These are phyloP conservation scores for Candida incommunis DNA, from an alignment of 805 yeast genomes.

Conservation along the genomic window DNA sequence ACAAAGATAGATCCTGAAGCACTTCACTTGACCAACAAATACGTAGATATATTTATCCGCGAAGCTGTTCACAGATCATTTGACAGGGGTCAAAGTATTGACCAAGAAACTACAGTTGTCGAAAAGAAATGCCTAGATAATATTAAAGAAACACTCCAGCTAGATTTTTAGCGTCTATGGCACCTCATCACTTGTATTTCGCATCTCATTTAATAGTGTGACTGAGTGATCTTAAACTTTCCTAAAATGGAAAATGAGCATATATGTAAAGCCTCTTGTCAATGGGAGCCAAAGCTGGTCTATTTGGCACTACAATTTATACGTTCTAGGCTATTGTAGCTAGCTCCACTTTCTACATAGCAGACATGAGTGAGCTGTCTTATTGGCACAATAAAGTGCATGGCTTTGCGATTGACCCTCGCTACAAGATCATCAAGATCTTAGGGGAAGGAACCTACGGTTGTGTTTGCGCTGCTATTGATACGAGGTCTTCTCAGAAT, in stretches of 20 bases:
- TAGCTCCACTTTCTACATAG: too few species aligned
- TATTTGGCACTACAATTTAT: too few species aligned
- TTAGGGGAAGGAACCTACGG: slow-evolving; percentile 85
- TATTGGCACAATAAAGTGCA: background rate
- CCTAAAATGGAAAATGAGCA: too few species aligned
- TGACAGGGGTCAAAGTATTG: background rate
- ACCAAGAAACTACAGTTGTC: background rate
- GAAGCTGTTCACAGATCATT: background rate
- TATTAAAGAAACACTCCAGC: background rate
- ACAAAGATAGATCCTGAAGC: background rate
- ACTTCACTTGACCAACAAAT: background rate
- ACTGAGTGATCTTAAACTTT: too few species aligned
- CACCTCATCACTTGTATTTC: too few species aligned
- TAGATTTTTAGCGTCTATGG: background rate
- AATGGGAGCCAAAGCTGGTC: too few species aligned
- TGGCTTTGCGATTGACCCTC: slow-evolving; percentile 41
- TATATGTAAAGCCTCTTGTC: too few species aligned
- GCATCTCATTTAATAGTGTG: too few species aligned
- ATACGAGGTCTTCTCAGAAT: slow-evolving; percentile 26
- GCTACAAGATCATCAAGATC: slow-evolving; percentile 42
- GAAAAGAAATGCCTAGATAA: background rate
- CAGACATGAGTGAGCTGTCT: background rate
- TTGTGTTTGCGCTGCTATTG: slow-evolving; percentile 63
- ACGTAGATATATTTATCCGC: background rate
- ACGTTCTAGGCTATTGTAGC: too few species aligned